Evolutionary conservation across 116 monocot genomes (phyloP), one percentile per base, ranked within the genome.

Genomic region (Trichopus zeylanicus): DNA sequence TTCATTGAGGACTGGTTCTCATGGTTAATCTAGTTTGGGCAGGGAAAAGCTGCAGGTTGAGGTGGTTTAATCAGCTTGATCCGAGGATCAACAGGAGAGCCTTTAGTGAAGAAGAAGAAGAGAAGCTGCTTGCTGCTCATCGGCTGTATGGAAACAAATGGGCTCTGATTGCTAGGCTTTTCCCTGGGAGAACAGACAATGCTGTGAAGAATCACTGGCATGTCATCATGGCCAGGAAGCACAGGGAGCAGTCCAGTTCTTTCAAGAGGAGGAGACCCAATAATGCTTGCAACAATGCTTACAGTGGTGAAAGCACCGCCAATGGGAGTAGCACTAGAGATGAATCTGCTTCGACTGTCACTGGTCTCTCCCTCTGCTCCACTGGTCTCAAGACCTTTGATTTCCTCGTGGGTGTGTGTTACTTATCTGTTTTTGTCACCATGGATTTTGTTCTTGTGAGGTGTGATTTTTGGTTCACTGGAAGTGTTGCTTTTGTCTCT

Each of bases 51-150:
- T 82, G 82, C 74, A 75, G 87, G 62, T 38, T 88, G 60, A 70
- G 87, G 54, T 88, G 87, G 87, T 88, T 88, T 74, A 88, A 88
- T 70, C 87, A 88, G 65, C 65, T 88, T 70, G 87, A 88, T 53
- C 87, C 87, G 25, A 75, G 79, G 74, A 88, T 88, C 65, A 82
- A 82, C 82, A 66, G 71, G 70, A 79, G 65, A 57, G 67, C 87
- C 11, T 88, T 88, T 70, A 69, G 60, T 8, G 82, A 82, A 58
- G 82, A 82, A 29, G 87, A 88, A 29, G 82, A 82, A 67, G 82
- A 88, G 60, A 70, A 68, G 67, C 73, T 88, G 4, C 46, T 88
- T 53, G 76, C 76, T 31, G 79, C 79, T 11, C 87, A 88, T 63
- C 64, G 73, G 34, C 29, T 76, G 9, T 82, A 88, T 56, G 87